phyloP scores from a whole-genome alignment of 2,329 filamentous ascomycete genomes.

The Cytospora chrysosperma region DNA sequence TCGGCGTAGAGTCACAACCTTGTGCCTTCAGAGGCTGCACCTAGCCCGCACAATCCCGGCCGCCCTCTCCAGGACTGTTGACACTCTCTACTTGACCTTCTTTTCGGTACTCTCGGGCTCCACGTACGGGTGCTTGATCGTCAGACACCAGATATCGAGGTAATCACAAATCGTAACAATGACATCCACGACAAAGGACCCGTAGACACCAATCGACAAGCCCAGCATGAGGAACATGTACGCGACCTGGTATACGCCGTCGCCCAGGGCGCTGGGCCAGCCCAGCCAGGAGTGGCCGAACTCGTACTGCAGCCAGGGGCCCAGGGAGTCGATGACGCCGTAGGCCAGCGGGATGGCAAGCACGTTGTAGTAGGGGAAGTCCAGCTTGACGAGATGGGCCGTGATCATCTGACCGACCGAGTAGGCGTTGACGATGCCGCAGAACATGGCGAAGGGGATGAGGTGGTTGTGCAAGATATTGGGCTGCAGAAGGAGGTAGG shows the following conservation, averaged over 20 bases:
- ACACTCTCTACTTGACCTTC: constrained; percentile 15
- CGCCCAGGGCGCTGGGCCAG: constrained; percentile 75
- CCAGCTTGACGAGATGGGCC: constrained; percentile 82
- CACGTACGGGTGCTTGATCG: constrained; percentile 80
- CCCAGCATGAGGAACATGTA: constrained; percentile 90
- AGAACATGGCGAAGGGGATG: constrained; percentile 86
- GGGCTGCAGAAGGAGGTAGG: constrained; percentile 84
- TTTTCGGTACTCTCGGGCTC: constrained; percentile 35
- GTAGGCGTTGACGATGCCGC: constrained; percentile 89
- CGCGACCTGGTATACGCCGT: constrained; percentile 81
- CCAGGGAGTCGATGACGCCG: constrained; percentile 78
- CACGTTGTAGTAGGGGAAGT: constrained; percentile 89
- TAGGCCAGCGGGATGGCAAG: constrained; percentile 74
- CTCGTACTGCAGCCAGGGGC: constrained; percentile 60
- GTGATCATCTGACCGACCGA: constrained; percentile 95
- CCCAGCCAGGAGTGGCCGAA: constrained; percentile 62
- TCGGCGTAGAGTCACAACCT: background rate
- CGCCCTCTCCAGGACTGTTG: background rate
- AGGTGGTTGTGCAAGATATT: constrained; percentile 78
- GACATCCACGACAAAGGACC: constrained; percentile 94
- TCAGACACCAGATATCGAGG: constrained; percentile 96
- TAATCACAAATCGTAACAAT: constrained; percentile 98
- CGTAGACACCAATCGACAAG: constrained; percentile 84
- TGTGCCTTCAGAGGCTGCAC: background rate
- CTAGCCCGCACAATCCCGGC: background rate